Evolutionary conservation across 2,329 filamentous ascomycete species (phyloP), one percentile per base, ranked within the genome.

Genomic region (Botryotinia globosa): DNA sequence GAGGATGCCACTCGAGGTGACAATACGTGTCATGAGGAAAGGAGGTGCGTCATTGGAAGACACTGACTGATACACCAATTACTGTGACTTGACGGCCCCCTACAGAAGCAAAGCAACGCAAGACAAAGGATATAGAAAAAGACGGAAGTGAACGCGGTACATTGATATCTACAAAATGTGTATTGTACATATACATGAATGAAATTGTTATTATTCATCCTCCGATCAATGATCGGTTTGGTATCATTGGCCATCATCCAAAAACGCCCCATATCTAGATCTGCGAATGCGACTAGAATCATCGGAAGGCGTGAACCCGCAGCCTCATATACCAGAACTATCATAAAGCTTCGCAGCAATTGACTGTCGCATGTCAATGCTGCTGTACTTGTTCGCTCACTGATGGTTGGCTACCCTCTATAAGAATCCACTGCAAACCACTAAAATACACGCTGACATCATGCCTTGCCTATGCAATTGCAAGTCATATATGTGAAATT

Each of bases 171-270:
- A 61, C 34, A 39, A 14, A 61, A 61, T 25, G 10, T 18, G 16
- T 39, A 39, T n/a, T 8, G 25, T 22, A 66, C 22, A 66, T 66
- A 42, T 67, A 67, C 34, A 67, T 29, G 25, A 32, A 54, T 67
- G 9, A 39, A 8, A 25, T 29, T 54, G 25, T 67, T 54, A 42
- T 14, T 39, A 67, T 56, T 37, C 45, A 54, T 67, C 48, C 64
- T 39, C 25, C 48, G 37, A 16, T 51, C 7, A 39, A 51, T 32
- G 48, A 10, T 66, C 14, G 34, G 4, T 39, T 66, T 34, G 48
- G 34, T n/a, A 67, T 67, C 64, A 67, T 66, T 54, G 34, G 45
- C 64, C 45, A 39, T 39, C 34, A 39, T 67, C 34, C 37, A 67
- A 29, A 39, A 54, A 66, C 34, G 64, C 34, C 34, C 6, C 25